Evolutionary conservation across 140 eudicot species (phyloP), one percentile per base, ranked within the genome.

Genomic region (Ambrosia hybrid): DNA sequence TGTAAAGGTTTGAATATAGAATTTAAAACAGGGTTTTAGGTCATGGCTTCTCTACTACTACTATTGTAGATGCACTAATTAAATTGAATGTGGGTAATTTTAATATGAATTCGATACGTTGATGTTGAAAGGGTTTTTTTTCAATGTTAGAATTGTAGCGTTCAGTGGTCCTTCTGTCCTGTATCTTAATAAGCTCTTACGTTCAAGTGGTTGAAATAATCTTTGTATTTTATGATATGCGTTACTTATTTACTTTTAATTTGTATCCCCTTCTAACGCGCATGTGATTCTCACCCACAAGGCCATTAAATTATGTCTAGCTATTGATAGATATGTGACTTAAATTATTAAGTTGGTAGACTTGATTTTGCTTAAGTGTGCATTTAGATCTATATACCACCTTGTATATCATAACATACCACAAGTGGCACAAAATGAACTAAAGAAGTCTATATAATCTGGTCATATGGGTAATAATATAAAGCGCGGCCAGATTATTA

Each of bases 361-460:
- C 36, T 17, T 57, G 62, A 57, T 57, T 57, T 57, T 57, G 62
- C 62, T 57, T 16, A 57, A 0, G 37, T 57, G 62, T 57, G 62
- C 62, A 6, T 41, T 41, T 41, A 41, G 9, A 21, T 21, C 30
- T 21, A 21, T 9, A 1, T 41, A 41, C 46, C 3, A 41, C 6
- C 46, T 41, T 41, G 8, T 41, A 41, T 41, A 41, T 21, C 8
- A 2, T 41, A 41, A 41, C 46, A 6, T 41, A 41, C 9, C 46
- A 41, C 46, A 41, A 41, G 8, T 41, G 8, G 46, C 46, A 41
- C 9, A 41, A 41, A 41, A 21, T 21, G 30, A 21, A 21, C 30
- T 21, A 21, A 21, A 21, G 30, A 21, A 21, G 30, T 21, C 30
- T 21, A 21, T 21, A 21, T 21, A 21, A 21, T 21, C 30, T 21